Evolutionary conservation across 306 rosid genomes (phyloP), one percentile per base, ranked within the genome.

Genomic region (Echinosophora koreensis): DNA sequence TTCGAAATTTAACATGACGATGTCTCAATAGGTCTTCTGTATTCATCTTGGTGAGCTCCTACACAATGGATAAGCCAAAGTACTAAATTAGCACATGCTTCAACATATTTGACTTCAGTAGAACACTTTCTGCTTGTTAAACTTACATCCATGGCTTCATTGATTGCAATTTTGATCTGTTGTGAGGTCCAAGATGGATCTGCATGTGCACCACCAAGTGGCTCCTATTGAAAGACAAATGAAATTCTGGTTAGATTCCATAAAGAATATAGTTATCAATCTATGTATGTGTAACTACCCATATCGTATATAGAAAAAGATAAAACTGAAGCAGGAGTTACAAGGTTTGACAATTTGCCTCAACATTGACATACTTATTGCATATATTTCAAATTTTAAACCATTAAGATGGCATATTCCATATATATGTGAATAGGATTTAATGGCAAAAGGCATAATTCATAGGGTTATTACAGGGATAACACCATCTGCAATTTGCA

Each of bases 121-220:
- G 54, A 81, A 69, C 72, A 66, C 64, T 61, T 50, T 37, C 44
- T 16, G 41, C 12, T 35, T 7, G 42, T 32, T 56, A 77, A 76
- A 90, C 97, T 88, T 86, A 95, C 99, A 72, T 86, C 92, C 94
- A 95, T 95, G 82, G 89, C 41, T 73, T 87, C 84, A 70, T 88
- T 87, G 84, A 95, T 88, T 38, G 96, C 92, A 64, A 7, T 42
- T 77, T 91, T 95, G 41, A 95, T 92, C 85, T 90, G 97, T 71
- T 90, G 87, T 30, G 99, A 95, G 79, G 91, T 86, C 97, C 97
- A 92, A 2, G 78, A 5, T 35, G 99, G 86, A 86, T 92, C 92
- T 8, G 92, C 88, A 86, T 95, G 99, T 51, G 97, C 99, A 10
- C 99, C 99, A 64, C 97, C 97, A 6, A 90, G 84, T 4, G 99